These are phyloP conservation scores for Acrocalymma vagum DNA, from an alignment of 2,329 filamentous ascomycete species.

Conservation along the genomic window DNA sequence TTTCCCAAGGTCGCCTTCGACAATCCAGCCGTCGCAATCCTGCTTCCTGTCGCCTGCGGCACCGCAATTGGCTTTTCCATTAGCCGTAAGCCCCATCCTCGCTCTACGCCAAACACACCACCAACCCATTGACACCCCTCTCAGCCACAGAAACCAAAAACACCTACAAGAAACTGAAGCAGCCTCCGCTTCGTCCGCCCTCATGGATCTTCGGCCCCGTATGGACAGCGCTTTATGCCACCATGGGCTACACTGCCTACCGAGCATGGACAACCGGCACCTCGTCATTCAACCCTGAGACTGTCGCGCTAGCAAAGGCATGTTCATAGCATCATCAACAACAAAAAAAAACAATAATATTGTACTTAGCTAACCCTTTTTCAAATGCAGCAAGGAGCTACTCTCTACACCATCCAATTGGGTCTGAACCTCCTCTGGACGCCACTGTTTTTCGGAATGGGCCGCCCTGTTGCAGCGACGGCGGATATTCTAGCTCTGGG, in stretches of 20 bases:
- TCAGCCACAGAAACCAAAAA: slow-evolving; percentile 54
- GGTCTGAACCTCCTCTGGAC: slow-evolving; percentile 89
- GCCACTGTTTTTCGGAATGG: slow-evolving; percentile 87
- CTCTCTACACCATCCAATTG: slow-evolving; percentile 86
- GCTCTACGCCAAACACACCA: background rate
- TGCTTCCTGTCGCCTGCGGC: slow-evolving; percentile 78
- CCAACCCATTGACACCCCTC: slow-evolving; percentile 2
- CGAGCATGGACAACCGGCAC: slow-evolving; percentile 74
- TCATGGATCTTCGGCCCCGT: slow-evolving; percentile 66
- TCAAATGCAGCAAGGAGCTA: slow-evolving; percentile 69
- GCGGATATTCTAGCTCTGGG: slow-evolving; percentile 79
- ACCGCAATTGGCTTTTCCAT: slow-evolving; percentile 76
- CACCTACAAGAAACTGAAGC: slow-evolving; percentile 72
- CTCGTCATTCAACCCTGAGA: slow-evolving; percentile 57
- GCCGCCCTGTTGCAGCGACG: slow-evolving; percentile 76
- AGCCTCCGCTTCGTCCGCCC: slow-evolving; percentile 67
- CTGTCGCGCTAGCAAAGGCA: slow-evolving; percentile 67
- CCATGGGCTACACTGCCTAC: slow-evolving; percentile 91
- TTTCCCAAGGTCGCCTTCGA: slow-evolving; percentile 76
- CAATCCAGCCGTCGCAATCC: slow-evolving; percentile 75
- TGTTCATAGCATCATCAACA: background rate
- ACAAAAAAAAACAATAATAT: too few relatives aligned
- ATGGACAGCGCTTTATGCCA: slow-evolving; percentile 66
- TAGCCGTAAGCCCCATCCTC: slow-evolving; percentile 61
- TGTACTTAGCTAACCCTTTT: too few relatives aligned